Base-by-base conservation (phyloP, 352 stramenopile genomes). In the Pythium oligandrum region DNA sequence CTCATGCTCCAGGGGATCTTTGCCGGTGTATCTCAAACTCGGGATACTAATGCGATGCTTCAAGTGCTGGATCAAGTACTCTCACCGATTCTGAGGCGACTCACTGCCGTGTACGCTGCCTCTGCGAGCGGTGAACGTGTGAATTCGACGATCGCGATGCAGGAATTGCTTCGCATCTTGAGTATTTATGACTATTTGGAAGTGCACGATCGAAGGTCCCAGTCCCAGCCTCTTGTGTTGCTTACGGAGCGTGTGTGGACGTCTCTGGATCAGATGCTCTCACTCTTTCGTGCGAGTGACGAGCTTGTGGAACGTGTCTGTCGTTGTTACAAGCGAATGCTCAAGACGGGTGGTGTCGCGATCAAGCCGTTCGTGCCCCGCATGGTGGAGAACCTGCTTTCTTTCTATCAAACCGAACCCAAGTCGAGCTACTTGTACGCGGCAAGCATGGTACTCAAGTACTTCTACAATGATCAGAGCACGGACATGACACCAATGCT, bases 401-500 rank as follows among this genome's bases (percentile, higher is more conserved):
- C 64, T 5, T 90, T 84, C 61, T 95, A 89, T 61, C 78, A 84
- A 39, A 51, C 57, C 9, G 73, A 88, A 39, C 85, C 85, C n/a
- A 90, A 93, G 61, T 90, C 77, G 9, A 93, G 83, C 52, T 95
- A 93, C 43, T 49, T 95, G 39, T 95, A 95, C 49, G 73, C 73
- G 3, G 75, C 71, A 3, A 93, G 80, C 61, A 91, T 93, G 81
- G 68, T 91, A 40, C 68, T 95, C 38, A 93, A 92, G 69, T 76
- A 91, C 40, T 90, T 85, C 42, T 58, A 65, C 34, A 47, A 72
- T 17, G 49, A 69, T 17, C 46, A 60, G 9, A 47, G 54, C 10
- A 11, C 51, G 8, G 68, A 66, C 43, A 67, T 64, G 2, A 51
- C 54, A 11, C 37, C 45, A 6, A 17, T 90, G 33, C 75, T 89